Evolutionary conservation across 257 asterid genomes (phyloP).

Genomic region (Primulina eburnea): DNA sequence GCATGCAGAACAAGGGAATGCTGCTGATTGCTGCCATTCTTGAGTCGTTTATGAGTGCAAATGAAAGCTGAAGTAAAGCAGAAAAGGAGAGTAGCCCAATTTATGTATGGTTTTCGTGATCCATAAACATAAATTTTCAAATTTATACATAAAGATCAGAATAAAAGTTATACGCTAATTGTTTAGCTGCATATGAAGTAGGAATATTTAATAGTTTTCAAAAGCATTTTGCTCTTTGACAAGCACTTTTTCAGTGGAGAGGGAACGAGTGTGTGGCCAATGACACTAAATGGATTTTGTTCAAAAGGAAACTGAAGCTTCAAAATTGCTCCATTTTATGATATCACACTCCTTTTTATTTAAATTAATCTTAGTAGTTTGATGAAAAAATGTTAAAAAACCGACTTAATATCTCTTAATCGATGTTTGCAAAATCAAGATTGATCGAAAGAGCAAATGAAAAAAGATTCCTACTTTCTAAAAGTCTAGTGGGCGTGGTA

Average conservation of each 20-base stretch:
- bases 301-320: background rate
- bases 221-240: background rate
- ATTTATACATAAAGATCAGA: background rate
- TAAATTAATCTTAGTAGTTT: too few species aligned
- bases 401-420: too few species aligned
- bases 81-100: background rate
- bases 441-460: background rate
- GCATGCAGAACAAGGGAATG: constrained; percentile 18
- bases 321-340: background rate
- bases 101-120: background rate
- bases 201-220: background rate
- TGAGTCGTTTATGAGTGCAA: background rate
- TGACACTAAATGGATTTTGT: background rate
- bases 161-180: background rate
- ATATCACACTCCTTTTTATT: too few species aligned
- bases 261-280: background rate
- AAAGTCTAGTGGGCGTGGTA: background rate
- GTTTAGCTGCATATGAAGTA: background rate
- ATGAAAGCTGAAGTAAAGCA: background rate
- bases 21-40: background rate
- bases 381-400: too few species aligned
- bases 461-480: background rate
- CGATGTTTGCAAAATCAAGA: background rate
- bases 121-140: background rate
- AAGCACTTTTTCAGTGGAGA: background rate